Conservation (phyloP, 495 filamentous ascomycete species). For the Tuber melanosporum region DNA sequence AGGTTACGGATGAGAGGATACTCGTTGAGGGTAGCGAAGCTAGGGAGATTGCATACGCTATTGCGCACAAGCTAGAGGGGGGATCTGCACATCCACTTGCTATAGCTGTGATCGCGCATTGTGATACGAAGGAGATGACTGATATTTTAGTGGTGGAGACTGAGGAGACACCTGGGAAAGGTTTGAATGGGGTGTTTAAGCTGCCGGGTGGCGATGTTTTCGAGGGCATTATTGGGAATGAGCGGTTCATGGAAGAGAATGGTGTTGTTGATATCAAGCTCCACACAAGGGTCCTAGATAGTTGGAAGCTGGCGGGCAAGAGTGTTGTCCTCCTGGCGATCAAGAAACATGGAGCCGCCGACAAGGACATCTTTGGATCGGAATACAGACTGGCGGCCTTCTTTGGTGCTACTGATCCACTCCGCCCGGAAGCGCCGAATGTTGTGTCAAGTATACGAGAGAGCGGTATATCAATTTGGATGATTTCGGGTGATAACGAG, state of each 20-base stretch:
- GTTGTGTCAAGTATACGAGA: constrained; percentile 64
- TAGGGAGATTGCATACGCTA: constrained; percentile 43
- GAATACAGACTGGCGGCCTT: constrained; percentile 47
- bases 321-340: constrained; percentile 66
- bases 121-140: constrained; percentile 46
- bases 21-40: constrained; percentile 45
- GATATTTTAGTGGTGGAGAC: constrained; percentile 48
- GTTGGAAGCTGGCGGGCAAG: constrained; percentile 65
- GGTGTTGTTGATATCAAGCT: constrained; percentile 37
- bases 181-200: constrained; percentile 64
- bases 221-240: constrained; percentile 77
- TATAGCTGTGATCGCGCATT: constrained; percentile 68
- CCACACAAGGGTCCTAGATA: constrained; percentile 49
- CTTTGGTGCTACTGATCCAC: constrained; percentile 61
- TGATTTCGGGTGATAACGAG: constrained; percentile 84
- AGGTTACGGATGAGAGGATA: constrained; percentile 64
- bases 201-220: constrained; percentile 46
- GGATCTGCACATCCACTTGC: constrained; percentile 83
- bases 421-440: constrained; percentile 65
- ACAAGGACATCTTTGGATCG: constrained; percentile 7
- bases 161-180: constrained; percentile 73
- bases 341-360: constrained; percentile 12
- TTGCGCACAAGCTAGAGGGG: constrained; percentile 66
- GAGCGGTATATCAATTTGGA: constrained; percentile 67
- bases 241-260: constrained; percentile 58